phyloP scores from a whole-genome alignment of 2,329 filamentous ascomycete genomes.

The Fusarium incarnatum region DNA sequence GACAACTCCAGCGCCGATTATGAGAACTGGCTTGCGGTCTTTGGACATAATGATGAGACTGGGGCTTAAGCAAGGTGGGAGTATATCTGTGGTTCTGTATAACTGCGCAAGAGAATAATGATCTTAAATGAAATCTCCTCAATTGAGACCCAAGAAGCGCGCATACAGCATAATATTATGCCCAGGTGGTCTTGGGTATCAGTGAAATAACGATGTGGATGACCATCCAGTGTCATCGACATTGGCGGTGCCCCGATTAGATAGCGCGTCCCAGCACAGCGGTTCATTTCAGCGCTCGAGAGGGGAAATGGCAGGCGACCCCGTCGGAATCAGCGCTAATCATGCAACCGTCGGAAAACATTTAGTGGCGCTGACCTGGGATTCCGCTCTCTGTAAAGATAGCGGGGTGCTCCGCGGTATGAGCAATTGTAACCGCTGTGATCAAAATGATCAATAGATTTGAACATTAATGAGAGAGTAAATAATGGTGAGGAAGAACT shows the following conservation, averaged over 20 bases:
- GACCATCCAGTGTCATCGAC: too few species aligned
- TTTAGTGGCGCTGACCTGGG: not conserved
- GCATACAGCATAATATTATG: not conserved
- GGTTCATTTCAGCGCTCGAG: not conserved
- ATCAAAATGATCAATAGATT: not conserved
- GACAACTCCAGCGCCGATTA: slow-evolving; percentile 13
- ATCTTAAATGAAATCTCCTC: rapidly evolving
- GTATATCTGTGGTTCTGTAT: too few species aligned
- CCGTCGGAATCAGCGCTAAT: slow-evolving; percentile 6
- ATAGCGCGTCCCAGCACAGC: not conserved
- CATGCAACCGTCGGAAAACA: slow-evolving; percentile 20
- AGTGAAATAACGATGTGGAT: not conserved
- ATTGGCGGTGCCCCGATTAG: too few species aligned
- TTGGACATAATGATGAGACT: not conserved
- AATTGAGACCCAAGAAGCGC: too few species aligned
- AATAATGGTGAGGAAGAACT: not conserved
- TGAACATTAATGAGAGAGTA: not conserved
- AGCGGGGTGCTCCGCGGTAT: not conserved
- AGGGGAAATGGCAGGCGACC: not conserved
- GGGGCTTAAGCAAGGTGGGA: too few species aligned
- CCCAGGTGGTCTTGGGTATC: not conserved
- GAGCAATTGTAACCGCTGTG: not conserved
- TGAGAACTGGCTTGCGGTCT: slow-evolving; percentile 18
- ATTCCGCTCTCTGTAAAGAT: not conserved
- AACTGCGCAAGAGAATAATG: not conserved